Base-by-base conservation (phyloP, 805 yeast species). In the Ogataea pignaliae region DNA sequence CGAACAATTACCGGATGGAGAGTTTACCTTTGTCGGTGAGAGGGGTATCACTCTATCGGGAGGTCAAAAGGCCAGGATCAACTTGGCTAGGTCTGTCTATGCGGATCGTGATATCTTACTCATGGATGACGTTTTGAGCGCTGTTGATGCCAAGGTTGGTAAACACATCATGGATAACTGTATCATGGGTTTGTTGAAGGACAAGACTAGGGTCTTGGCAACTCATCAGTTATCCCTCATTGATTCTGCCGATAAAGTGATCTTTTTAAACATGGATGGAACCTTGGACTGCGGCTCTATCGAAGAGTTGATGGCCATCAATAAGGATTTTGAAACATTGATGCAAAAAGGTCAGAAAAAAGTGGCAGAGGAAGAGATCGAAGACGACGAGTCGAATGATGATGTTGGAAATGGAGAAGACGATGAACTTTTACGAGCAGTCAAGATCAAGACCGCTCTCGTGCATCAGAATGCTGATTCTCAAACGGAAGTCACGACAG, bases 111-210 rank as follows among this genome's bases (percentile, higher is more conserved):
- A 84, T 56, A 81, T 85, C 18, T 72, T 83, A 34, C 63, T 87
- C 40, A 64, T 87, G 42, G 95, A 87, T 59, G 95, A 87, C 59
- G 88, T 86, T 13, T 70, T 87, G 45, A 79, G 87, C 65, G 95
- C 95, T 5, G 95, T 87, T 9, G 95, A 87, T 63, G 88, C 91
- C 30, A 80, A 86, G 56, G 95, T 86, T 36, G 95, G 93, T 14
- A 77, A 76, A 44, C 89, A 83, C 55, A 84, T 86, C 40, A 77
- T 85, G 74, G 72, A 77, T 17, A 69, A 79, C 28, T 87, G 95
- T 64, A 63, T 88, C 33, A 48, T 73, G 44, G 87, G 83, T 0
- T 46, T 77, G 11, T 57, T 88, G 47, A 64, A 65, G 34, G 64
- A 64, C 14, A 78, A 75, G 53, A 88, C 95, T 0, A 71, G 90